These are phyloP conservation scores for Neurospora discreta DNA, from an alignment of 495 filamentous ascomycete species.

Conservation along the genomic window DNA sequence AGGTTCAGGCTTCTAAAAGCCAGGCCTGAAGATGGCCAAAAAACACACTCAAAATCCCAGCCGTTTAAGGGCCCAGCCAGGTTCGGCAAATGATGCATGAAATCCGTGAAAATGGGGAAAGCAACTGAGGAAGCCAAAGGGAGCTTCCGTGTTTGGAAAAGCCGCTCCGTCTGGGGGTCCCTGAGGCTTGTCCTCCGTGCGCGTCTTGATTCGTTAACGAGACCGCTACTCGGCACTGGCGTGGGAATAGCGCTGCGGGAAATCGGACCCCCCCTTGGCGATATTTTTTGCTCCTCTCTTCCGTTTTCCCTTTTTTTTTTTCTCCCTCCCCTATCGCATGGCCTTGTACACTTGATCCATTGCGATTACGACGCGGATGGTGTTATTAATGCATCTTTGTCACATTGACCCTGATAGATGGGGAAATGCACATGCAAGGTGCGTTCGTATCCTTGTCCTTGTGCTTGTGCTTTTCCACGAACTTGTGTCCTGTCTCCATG, in stretches of 20 bases:
- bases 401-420: neutral
- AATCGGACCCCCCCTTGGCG: neutral
- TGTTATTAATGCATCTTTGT: neutral
- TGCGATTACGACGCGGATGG: neutral
- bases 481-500: no score
- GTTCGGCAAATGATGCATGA: neutral
- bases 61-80: no score
- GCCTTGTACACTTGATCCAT: neutral
- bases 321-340: neutral
- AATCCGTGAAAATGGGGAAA: neutral
- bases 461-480: neutral
- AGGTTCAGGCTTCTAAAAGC: neutral
- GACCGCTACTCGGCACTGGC: no score
- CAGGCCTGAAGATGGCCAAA: neutral
- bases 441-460: neutral
- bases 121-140: no score
- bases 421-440: neutral
- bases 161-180: no score
- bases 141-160: no score
- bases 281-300: neutral
- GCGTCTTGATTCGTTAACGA: no score
- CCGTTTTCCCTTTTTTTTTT: neutral
- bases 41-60: neutral
- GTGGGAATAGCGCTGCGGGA: no score
- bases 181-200: no score